These are phyloP conservation scores for Coniella vitis DNA, from an alignment of 2,329 filamentous ascomycete species.

Conservation along the genomic window DNA sequence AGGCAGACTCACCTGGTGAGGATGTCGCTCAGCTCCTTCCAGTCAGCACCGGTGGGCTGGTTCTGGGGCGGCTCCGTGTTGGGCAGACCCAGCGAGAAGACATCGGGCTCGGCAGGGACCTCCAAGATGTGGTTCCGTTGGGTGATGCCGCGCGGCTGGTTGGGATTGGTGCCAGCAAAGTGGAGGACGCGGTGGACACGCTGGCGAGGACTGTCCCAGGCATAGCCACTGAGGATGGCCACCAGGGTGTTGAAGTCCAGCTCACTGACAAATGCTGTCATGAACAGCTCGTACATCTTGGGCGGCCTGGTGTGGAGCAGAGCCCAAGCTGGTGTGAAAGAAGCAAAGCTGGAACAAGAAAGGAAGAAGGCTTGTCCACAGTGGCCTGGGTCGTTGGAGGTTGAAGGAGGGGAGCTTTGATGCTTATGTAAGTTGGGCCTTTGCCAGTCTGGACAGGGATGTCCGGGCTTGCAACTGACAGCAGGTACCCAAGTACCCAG, in stretches of 20 bases:
- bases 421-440: too few species aligned
- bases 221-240: conserved; percentile 49
- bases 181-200: conserved; percentile 45
- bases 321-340: too few species aligned
- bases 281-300: conserved; percentile 53
- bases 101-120: conserved; percentile 9
- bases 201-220: conserved; percentile 47
- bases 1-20: conserved; percentile 28
- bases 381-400: too few species aligned
- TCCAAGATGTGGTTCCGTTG: conserved; percentile 19
- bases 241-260: conserved; percentile 42
- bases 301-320: too few species aligned
- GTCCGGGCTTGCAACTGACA: too few species aligned
- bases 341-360: too few species aligned
- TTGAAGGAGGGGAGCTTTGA: too few species aligned
- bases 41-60: conserved; percentile 22
- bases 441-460: too few species aligned
- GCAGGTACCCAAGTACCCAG: too few species aligned
- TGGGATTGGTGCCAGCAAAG: conserved; percentile 37
- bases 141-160: conserved; percentile 10
- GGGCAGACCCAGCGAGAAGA: conserved; percentile 11
- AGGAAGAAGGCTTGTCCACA: too few species aligned
- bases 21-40: conserved; percentile 49
- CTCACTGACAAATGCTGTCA: conserved; percentile 46
- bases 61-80: background rate